Evolutionary conservation across 2,329 filamentous ascomycete species (phyloP).

Genomic region (Fusarium staphyleae): DNA sequence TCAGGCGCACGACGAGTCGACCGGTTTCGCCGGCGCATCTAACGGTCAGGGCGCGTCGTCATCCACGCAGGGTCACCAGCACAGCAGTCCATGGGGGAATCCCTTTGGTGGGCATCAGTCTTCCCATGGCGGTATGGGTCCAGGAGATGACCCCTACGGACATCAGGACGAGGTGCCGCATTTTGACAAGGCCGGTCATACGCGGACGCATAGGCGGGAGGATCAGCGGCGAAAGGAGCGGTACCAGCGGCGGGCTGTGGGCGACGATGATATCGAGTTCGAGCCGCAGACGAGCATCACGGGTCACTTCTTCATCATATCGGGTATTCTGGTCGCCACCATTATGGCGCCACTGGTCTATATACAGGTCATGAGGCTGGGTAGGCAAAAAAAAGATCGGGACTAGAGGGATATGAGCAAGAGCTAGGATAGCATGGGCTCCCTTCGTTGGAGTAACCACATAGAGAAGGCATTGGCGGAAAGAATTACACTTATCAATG

Average conservation of each 20-base stretch:
- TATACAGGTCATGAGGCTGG: conserved; percentile 48
- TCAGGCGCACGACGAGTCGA: conserved; percentile 58
- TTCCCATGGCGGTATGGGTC: conserved; percentile 61
- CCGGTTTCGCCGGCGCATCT: conserved; percentile 36
- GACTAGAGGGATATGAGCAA: not conserved
- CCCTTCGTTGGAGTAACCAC: not conserved
- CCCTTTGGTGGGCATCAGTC: conserved; percentile 25
- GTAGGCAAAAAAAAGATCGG: conserved; percentile 40
- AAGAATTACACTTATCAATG: not conserved
- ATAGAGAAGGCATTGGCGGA: not conserved
- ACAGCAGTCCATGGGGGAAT: conserved; percentile 37
- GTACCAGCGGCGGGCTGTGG: conserved; percentile 49
- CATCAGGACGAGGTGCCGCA: conserved; percentile 69
- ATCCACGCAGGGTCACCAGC: not conserved
- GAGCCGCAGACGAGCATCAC: conserved; percentile 52
- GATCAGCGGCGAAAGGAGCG: conserved; percentile 55
- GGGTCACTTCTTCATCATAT: conserved; percentile 59
- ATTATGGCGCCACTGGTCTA: conserved; percentile 55
- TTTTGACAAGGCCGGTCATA: conserved; percentile 78
- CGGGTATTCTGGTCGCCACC: conserved; percentile 55
- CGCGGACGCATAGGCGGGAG: conserved; percentile 73
- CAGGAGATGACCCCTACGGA: conserved; percentile 59
- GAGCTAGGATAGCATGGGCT: not conserved
- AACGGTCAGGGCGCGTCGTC: conserved; percentile 22
- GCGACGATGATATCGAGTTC: conserved; percentile 46